Conservation (phyloP, 192 early-diverging fungal species). For the Umbelopsis sp. region DNA sequence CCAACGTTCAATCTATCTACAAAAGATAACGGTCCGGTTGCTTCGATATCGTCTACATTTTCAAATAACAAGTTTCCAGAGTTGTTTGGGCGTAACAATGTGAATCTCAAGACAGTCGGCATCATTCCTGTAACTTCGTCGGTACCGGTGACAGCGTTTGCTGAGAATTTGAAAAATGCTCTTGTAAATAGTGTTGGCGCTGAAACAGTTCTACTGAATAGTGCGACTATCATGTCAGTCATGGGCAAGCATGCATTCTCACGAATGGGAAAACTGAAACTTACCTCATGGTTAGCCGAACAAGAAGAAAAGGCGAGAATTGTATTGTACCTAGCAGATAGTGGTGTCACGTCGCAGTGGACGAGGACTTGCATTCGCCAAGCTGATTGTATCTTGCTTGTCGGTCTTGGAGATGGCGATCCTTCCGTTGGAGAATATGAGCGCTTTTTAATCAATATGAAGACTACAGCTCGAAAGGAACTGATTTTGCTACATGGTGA, state of each 20-base stretch:
- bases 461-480: slow-evolving; percentile 98
- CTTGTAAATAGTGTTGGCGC: slow-evolving; percentile 68
- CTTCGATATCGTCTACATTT: slow-evolving; percentile 13
- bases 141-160: slow-evolving; percentile 90
- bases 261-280: slow-evolving; percentile 89
- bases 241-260: slow-evolving; percentile 93
- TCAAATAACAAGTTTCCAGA: slow-evolving; percentile 28
- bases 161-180: slow-evolving; percentile 75
- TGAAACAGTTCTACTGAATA: slow-evolving; percentile 77
- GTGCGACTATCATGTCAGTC: slow-evolving; percentile 72
- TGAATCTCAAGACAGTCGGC: slow-evolving; percentile 93
- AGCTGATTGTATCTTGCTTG: slow-evolving; percentile 93
- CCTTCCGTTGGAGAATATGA: slow-evolving; percentile 91
- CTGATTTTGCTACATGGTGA: slow-evolving; percentile 88
- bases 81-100: slow-evolving; percentile 74
- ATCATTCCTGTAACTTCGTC: slow-evolving; percentile 82
- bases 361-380: slow-evolving; percentile 95
- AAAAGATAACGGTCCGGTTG: neutral
- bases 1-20: slow-evolving; percentile 37
- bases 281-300: slow-evolving; percentile 91
- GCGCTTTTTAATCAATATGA: slow-evolving; percentile 86
- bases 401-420: slow-evolving; percentile 91
- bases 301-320: slow-evolving; percentile 87
- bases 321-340: slow-evolving; percentile 95
- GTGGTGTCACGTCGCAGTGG: slow-evolving; percentile 88